Conservation (phyloP, 164 flowering plant genomes). For the Vitis vinifera region ASM3070453v1 NC_081816.1:24096501-24097000, state of each 20-base stretch:
- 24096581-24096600: too few relatives aligned
- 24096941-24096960: constrained; percentile 94
- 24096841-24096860: background rate
- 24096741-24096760: constrained; percentile 96
- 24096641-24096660: too few relatives aligned
- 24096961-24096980: constrained; percentile 93
- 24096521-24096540: too few relatives aligned
- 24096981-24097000: constrained; percentile 96
- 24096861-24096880: too few relatives aligned
- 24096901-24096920: too few relatives aligned
- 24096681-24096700: constrained; percentile 99
- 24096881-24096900: too few relatives aligned
- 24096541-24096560: too few relatives aligned
- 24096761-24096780: constrained; percentile 73
- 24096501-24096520: too few relatives aligned
- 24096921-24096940: constrained; percentile 8
- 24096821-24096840: background rate
- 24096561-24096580: too few relatives aligned
- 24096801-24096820: constrained; percentile 71
- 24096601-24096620: too few relatives aligned
- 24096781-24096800: constrained; percentile 81
- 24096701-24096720: constrained; percentile 79
- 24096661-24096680: too few relatives aligned
- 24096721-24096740: constrained; percentile 88
- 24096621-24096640: too few relatives aligned